phyloP scores from a whole-genome alignment of 257 asterid species.

The Verbena officinalis region DNA sequence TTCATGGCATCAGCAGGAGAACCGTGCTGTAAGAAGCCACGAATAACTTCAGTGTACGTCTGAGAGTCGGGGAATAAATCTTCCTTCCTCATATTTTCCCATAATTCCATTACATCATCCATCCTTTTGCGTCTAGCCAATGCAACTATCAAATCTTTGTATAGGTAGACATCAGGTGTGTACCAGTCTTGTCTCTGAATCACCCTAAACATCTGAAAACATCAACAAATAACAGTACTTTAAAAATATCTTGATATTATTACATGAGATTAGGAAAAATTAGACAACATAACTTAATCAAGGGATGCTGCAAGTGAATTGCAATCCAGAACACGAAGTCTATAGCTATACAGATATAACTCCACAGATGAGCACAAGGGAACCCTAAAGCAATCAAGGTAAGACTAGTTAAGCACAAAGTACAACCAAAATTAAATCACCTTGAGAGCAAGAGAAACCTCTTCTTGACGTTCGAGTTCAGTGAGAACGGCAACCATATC shows the following conservation, averaged over 20 bases:
- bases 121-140: slow-evolving; percentile 76
- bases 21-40: slow-evolving; percentile 89
- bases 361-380: slow-evolving; percentile 10
- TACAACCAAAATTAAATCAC: slow-evolving; percentile 42
- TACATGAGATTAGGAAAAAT: not conserved
- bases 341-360: not conserved
- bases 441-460: slow-evolving; percentile 86
- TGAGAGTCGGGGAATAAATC: slow-evolving; percentile 79
- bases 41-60: slow-evolving; percentile 89
- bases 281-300: not conserved
- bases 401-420: slow-evolving; percentile 29
- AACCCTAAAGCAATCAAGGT: slow-evolving; percentile 7
- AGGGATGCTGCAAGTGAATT: slow-evolving; percentile 1
- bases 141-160: slow-evolving; percentile 86
- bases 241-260: not conserved
- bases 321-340: not conserved
- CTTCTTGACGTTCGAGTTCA: slow-evolving; percentile 94
- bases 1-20: slow-evolving; percentile 99
- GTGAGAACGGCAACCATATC: slow-evolving; percentile 82
- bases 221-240: not conserved
- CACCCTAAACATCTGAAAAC: slow-evolving; percentile 69
- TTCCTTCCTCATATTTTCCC: slow-evolving; percentile 89
- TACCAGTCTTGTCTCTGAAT: slow-evolving; percentile 91
- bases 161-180: slow-evolving; percentile 72
- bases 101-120: slow-evolving; percentile 83